These are phyloP conservation scores for Fusarium foetens DNA, from an alignment of 2,329 filamentous ascomycete species.

Conservation along the genomic window DNA sequence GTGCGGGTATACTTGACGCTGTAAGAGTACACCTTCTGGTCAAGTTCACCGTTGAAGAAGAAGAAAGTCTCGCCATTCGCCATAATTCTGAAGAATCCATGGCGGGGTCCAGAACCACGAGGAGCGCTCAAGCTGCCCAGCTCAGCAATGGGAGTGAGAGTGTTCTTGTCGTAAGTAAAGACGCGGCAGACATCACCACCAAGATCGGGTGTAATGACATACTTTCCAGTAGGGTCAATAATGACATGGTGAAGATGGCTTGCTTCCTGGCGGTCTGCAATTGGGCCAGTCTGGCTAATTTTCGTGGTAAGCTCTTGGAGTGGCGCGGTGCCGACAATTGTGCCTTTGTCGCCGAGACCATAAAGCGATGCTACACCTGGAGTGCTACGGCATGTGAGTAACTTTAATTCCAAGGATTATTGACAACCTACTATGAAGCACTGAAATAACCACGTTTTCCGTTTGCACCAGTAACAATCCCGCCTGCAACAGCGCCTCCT, in stretches of 20 bases:
- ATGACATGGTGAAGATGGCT: slow-evolving; percentile 42
- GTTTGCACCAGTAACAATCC: slow-evolving; percentile 18
- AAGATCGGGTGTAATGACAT: slow-evolving; percentile 37
- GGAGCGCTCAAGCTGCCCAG: slow-evolving; percentile 24
- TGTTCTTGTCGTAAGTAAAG: slow-evolving; percentile 37
- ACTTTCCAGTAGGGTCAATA: slow-evolving; percentile 37
- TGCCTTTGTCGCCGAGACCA: slow-evolving; percentile 27
- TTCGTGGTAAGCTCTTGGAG: slow-evolving; percentile 34
- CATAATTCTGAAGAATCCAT: slow-evolving; percentile 39
- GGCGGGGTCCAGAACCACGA: slow-evolving; percentile 33
- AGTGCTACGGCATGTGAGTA: slow-evolving; percentile 7
- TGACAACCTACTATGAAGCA: slow-evolving; percentile 36
- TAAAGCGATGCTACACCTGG: slow-evolving; percentile 24
- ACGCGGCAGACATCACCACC: slow-evolving; percentile 37
- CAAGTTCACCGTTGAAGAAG: slow-evolving; percentile 40
- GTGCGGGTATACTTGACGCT: slow-evolving; percentile 29
- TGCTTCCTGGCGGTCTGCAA: slow-evolving; percentile 34
- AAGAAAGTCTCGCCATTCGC: slow-evolving; percentile 38
- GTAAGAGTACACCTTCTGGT: slow-evolving; percentile 42
- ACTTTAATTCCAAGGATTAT: accelerated
- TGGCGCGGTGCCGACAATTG: slow-evolving; percentile 24
- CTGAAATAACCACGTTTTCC: slow-evolving; percentile 34
- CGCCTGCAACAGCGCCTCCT: slow-evolving; percentile 35
- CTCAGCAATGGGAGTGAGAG: slow-evolving; percentile 33
- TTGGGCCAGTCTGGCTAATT: slow-evolving; percentile 31